These are phyloP conservation scores for Huntiella moniliformis DNA, from an alignment of 2,329 filamentous ascomycete species.

Conservation along the genomic window DNA sequence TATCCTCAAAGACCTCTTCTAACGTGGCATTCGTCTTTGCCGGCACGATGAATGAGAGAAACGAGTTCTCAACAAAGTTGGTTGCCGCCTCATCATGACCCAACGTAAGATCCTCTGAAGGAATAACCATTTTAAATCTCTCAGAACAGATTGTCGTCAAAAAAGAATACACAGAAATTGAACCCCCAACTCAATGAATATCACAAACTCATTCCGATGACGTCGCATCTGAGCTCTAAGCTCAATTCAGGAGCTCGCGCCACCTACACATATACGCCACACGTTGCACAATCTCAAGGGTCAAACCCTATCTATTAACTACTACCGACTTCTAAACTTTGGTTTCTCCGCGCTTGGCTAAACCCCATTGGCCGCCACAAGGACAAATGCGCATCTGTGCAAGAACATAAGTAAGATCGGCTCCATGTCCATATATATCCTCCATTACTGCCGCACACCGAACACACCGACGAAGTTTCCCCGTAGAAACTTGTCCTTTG, in stretches of 20 bases:
- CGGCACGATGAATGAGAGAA: slow-evolving; percentile 42
- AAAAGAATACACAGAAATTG: too few relatives aligned
- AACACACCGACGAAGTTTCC: slow-evolving; percentile 23
- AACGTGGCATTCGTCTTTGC: slow-evolving; percentile 34
- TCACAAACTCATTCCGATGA: not conserved
- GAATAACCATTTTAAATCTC: slow-evolving; percentile 14
- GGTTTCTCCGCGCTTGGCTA: slow-evolving; percentile 15
- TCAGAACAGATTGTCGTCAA: too few relatives aligned
- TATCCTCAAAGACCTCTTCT: slow-evolving; percentile 27
- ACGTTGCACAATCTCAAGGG: not conserved
- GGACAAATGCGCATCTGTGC: slow-evolving; percentile 35
- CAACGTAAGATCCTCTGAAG: slow-evolving; percentile 17
- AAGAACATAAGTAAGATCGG: slow-evolving; percentile 34
- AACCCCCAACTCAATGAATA: too few relatives aligned
- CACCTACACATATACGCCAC: not conserved
- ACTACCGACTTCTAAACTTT: slow-evolving; percentile 2
- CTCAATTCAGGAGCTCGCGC: not conserved
- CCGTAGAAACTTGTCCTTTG: slow-evolving; percentile 21
- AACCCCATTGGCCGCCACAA: slow-evolving; percentile 34
- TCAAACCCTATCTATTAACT: not conserved
- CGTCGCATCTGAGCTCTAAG: not conserved
- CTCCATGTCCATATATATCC: slow-evolving; percentile 29
- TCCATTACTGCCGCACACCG: slow-evolving; percentile 49
- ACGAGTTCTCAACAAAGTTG: slow-evolving; percentile 37
- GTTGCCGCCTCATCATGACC: slow-evolving; percentile 17